Evolutionary conservation across 208 protist species (phyloP).

Genomic region (Leishmania mexicana): DNA sequence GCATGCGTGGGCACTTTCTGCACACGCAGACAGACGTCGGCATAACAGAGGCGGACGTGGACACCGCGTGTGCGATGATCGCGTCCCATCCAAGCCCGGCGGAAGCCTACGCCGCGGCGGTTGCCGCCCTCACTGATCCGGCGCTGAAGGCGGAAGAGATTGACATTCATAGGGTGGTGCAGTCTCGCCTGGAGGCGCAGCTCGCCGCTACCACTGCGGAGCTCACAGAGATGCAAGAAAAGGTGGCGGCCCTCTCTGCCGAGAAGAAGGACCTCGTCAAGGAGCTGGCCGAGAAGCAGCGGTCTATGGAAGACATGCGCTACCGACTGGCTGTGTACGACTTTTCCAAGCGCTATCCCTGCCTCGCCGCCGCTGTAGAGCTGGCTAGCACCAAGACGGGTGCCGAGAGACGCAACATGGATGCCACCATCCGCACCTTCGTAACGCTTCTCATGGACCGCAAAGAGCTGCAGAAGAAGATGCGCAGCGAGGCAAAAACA

Average conservation of each 20-base stretch:
- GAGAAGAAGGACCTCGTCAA: conserved; percentile 25
- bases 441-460: conserved; percentile 59
- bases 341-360: conserved; percentile 58
- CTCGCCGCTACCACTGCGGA: conserved; percentile 25
- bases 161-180: conserved; percentile 53
- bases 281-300: conserved; percentile 40
- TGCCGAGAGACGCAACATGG: conserved; percentile 51
- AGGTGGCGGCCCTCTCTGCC: conserved; percentile 21
- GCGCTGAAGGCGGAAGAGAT: conserved; percentile 74
- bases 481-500: conserved; percentile 48
- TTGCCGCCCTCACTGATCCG: conserved; percentile 55
- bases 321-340: conserved; percentile 72
- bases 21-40: conserved; percentile 76
- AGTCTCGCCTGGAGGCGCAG: conserved; percentile 35
- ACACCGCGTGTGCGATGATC: conserved; percentile 38
- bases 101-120: conserved; percentile 33
- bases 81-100: conserved; percentile 33
- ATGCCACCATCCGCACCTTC: conserved; percentile 50
- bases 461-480: conserved; percentile 69
- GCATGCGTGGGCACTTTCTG: conserved; percentile 81
- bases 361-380: conserved; percentile 50
- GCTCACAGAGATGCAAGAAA: conserved; percentile 20
- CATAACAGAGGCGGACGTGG: conserved; percentile 62
- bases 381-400: conserved; percentile 52
- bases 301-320: conserved; percentile 65